Base-by-base conservation (phyloP, 768 basidiomycete genomes). In the Rhodosporidiobolus sp. region DNA sequence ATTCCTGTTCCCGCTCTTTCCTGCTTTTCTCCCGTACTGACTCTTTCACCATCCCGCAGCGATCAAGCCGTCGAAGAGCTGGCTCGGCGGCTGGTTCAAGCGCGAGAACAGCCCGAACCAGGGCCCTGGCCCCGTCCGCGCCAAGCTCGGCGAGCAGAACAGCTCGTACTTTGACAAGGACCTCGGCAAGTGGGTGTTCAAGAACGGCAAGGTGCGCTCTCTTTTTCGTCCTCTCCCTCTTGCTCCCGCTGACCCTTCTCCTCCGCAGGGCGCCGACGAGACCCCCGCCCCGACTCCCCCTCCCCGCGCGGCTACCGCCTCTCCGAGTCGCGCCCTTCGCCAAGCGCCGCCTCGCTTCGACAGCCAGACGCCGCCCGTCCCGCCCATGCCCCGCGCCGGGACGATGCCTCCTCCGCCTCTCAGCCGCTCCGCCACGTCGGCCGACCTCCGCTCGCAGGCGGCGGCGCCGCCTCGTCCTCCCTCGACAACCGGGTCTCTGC, bases 141-240 rank as follows among this genome's bases (percentile, higher is more conserved):
- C 95, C 28, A 98, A 89, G 77, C 86, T 99, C 34, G 96, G 96
- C 14, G 92, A 98, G 76, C 88, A 94, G 79, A 92, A 83, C 35
- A 84, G 88, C 35, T 95, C 98, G 83, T 90, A 92, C 78, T 99
- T 91, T 79, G 96, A 99, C 79, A 88, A 90, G 77, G 93, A 96
- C n/a, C 85, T 89, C 70, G 94, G 94, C 80, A 87, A 90, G 73
- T 99, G 96, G 96, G 88, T 99, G 35, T 94, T 96, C 80, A 94
- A 90, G 82, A 52, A 32, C 26, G 52, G 43, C 49, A 93, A 90
- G 83, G 93, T 92, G 22, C 28, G 64, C 12, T 55, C n/a, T 20
- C 30, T 28, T 35, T 8, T 3, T 28, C 12, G 4, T 12, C 19
- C 26, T 56, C 46, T 10, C 8, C n/a, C 1, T 4, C 12, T 0